Evolutionary conservation across 2,329 filamentous ascomycete species (phyloP), one percentile per base, ranked within the genome.

Genomic region (Hymenoscyphus occultus): DNA sequence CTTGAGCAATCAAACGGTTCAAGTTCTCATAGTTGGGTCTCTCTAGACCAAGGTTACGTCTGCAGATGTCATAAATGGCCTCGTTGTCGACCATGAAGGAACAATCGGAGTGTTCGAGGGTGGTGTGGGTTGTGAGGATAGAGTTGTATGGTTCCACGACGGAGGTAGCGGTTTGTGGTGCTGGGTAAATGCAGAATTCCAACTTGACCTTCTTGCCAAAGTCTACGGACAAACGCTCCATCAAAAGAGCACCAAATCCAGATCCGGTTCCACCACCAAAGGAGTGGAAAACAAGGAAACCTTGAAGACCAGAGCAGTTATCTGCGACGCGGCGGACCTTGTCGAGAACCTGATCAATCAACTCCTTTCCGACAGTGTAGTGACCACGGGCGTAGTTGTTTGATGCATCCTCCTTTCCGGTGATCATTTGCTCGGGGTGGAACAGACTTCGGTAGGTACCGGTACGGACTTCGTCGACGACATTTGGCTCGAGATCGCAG

Each of bases 191-290:
- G 77, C 93, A 97, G 86, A 99, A 99, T 83, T 99, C 95, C 71
- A 99, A 88, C 90, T 99, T 99, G 87, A 91, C 96, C 90, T 99
- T 99, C 90, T 99, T 99, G 85, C 95, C 94, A 78, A 97, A 99
- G 83, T 99, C 95, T 76, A 97, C 92, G 42, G 95, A 98, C 69
- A 99, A 89, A 79, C 95, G 94, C 86, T 99, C 95, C 93, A 99
- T 96, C 75, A 99, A 86, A 73, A 99, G 89, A 76, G 95, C 95
- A 82, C 95, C 95, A 81, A 99, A 99, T 78, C 95, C 95, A 75
- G 95, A 99, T 76, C 95, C 95, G 74, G 95, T 99, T 84, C 95
- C 95, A 82, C 95, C 95, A 82, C 95, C 95, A 79, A 99, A 98
- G 67, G 94, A 98, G 90, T 99, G 95, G 91, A 98, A 98, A 78